Evolutionary conservation across 139 green algal species (phyloP).

Genomic region (Pycnococcus provasolii): DNA sequence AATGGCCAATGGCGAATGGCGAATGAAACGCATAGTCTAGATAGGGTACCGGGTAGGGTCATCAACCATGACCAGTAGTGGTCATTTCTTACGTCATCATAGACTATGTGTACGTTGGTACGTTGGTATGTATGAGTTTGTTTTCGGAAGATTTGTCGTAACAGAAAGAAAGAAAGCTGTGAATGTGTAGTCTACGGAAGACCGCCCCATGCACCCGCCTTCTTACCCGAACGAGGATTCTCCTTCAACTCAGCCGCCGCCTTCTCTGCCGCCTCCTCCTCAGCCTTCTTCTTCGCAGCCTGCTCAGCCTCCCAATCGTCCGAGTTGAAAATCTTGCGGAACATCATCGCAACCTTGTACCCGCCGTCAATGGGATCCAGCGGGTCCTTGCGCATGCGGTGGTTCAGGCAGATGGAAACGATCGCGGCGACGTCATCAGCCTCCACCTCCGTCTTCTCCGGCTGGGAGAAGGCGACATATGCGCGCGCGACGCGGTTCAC

Average conservation of each 20-base stretch:
- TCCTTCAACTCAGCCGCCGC: constrained; percentile 23
- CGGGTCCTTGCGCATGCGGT: constrained; percentile 85
- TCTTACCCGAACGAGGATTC: constrained; percentile 32
- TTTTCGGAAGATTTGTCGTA: too few species aligned
- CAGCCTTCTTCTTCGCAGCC: constrained; percentile 36
- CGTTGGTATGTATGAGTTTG: too few species aligned
- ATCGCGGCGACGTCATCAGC: constrained; percentile 62
- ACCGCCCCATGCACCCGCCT: constrained; percentile 57
- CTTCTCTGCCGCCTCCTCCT: constrained; percentile 33
- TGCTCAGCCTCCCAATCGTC: constrained; percentile 15
- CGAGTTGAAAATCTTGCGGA: constrained; percentile 41
- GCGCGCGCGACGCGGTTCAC: constrained; percentile 64
- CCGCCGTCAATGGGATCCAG: constrained; percentile 79
- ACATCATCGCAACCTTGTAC: constrained; percentile 67
- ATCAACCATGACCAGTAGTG: too few species aligned
- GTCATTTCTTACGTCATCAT: too few species aligned
- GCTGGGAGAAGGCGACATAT: constrained; percentile 50
- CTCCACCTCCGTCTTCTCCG: constrained; percentile 46
- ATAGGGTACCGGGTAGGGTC: too few species aligned
- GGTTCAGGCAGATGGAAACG: constrained; percentile 66
- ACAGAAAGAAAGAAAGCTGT: neutral
- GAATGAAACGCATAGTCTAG: too few species aligned
- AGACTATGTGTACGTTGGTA: too few species aligned
- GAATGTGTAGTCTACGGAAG: constrained; percentile 29
- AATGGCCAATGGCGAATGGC: too few species aligned